Evolutionary conservation across 2,329 filamentous ascomycete genomes (phyloP), one percentile per base, ranked within the genome.

Genomic region (Daldinia sp.): DNA sequence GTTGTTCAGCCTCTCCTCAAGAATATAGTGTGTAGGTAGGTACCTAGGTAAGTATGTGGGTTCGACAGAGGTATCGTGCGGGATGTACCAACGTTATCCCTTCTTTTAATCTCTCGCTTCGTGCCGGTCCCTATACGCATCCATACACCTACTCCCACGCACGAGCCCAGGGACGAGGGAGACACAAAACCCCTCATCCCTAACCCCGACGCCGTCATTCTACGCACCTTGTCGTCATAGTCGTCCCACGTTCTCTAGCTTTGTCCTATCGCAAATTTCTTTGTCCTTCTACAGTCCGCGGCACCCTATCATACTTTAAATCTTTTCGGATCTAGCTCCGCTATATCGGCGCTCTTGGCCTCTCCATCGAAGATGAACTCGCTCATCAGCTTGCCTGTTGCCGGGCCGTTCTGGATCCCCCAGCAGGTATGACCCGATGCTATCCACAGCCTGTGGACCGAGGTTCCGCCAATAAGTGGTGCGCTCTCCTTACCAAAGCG

Each of bases 351-450:
- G 69, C 90, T 93, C 72, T 77, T 88, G 0, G 89, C 85, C 62
- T 80, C 77, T 0, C 91, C 91, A 56, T 94, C 91, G 71, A 94
- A 87, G 1, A 95, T 79, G 77, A 91, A 87, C 76, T 94, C 91
- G 34, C 90, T 90, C 81, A 95, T 90, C 35, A 94, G 76, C 77
- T 89, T 92, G 3, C 92, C 92, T 6, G 94, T 98, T 1, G 85
- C 95, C 1, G 94, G 94, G 0, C 89, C 93, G 79, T 99, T 98
- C 79, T 98, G 94, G 19, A 99, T 97, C 0, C 95, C 95, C 95
- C 95, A 99, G 79, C 94, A 98, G 1, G 93, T 97, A 80, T 99
- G 95, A 0, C 95, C 95, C 0, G 92, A 85, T 0, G 95, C 95
- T 62, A 98, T 82, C 76, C 90, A 89, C 41, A 98, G 72, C 0